These are phyloP conservation scores for Tylopilus subfusipes DNA, from an alignment of 768 basidiomycete genomes.

Conservation along the genomic window DNA sequence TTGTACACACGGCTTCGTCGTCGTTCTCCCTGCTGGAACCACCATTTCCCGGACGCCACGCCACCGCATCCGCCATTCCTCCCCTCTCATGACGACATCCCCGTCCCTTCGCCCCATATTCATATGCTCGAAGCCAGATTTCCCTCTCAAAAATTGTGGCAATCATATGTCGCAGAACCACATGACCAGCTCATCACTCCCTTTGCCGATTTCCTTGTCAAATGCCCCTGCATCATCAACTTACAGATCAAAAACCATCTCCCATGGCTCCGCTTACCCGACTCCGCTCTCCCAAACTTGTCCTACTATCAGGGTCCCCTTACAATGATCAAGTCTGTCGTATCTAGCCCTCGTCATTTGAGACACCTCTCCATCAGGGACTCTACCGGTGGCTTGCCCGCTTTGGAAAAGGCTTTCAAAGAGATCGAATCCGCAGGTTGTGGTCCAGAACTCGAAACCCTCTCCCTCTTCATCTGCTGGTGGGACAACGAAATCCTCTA, in stretches of 20 bases:
- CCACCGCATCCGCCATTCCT: too few relatives aligned
- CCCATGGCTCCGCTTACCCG: constrained; percentile 22
- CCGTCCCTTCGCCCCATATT: constrained; percentile 21
- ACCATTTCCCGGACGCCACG: too few relatives aligned
- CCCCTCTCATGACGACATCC: constrained; percentile 8
- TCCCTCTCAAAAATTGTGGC: constrained; percentile 30
- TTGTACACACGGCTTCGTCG: constrained; percentile 15
- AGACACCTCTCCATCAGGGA: constrained; percentile 28
- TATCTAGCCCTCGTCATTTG: constrained; percentile 15
- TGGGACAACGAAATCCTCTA: constrained; percentile 49
- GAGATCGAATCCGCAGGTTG: constrained; percentile 19
- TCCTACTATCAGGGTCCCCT: constrained; percentile 23
- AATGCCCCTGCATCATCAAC: constrained; percentile 20
- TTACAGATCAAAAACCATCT: constrained; percentile 28
- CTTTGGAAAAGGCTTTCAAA: constrained; percentile 26
- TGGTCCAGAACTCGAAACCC: constrained; percentile 24
- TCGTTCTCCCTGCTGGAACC: constrained; percentile 4
- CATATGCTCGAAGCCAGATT: constrained; percentile 30
- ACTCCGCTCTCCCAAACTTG: constrained; percentile 19
- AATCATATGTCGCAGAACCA: constrained; percentile 23
- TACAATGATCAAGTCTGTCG: constrained; percentile 25
- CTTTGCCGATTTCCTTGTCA: constrained; percentile 21
- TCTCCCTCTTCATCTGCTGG: constrained; percentile 35
- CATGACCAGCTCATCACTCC: constrained; percentile 28
- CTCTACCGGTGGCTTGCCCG: constrained; percentile 15